Evolutionary conservation across 331 rosid genomes (phyloP).

Genomic region (Acacia concinna): DNA sequence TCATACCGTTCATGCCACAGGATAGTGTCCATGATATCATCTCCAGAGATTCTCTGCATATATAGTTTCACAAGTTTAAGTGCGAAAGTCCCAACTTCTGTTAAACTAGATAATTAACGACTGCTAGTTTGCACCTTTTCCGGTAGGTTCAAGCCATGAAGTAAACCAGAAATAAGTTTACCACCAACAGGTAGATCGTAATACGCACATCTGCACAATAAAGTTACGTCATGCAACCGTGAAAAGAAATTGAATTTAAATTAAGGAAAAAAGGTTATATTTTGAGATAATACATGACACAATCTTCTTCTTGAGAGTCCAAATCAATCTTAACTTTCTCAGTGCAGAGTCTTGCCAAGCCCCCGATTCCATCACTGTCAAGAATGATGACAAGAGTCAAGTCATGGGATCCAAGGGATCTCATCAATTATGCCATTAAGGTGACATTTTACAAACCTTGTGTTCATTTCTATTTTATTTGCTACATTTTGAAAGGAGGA

Average conservation of each 20-base stretch:
- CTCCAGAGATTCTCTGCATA: neutral
- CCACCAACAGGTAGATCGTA: slow-evolving; percentile 23
- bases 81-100: neutral
- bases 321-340: neutral
- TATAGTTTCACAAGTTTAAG: too few species aligned
- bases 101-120: neutral
- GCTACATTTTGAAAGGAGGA: neutral
- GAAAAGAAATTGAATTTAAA: neutral
- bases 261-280: neutral
- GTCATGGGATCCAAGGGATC: neutral
- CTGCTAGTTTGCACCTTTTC: slow-evolving; percentile 23
- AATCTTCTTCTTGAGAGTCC: neutral
- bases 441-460: neutral
- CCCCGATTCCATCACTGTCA: slow-evolving; percentile 36
- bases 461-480: neutral
- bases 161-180: slow-evolving; percentile 28
- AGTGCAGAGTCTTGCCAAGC: slow-evolving; percentile 1
- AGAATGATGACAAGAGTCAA: neutral
- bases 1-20: neutral
- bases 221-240: neutral
- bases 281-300: slow-evolving; percentile 26
- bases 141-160: slow-evolving; percentile 23
- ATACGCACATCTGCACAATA: slow-evolving; percentile 28
- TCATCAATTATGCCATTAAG: neutral
- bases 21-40: neutral